Conservation (phyloP, 2,329 filamentous ascomycete species). For the Parascedosporium putredinis region DNA sequence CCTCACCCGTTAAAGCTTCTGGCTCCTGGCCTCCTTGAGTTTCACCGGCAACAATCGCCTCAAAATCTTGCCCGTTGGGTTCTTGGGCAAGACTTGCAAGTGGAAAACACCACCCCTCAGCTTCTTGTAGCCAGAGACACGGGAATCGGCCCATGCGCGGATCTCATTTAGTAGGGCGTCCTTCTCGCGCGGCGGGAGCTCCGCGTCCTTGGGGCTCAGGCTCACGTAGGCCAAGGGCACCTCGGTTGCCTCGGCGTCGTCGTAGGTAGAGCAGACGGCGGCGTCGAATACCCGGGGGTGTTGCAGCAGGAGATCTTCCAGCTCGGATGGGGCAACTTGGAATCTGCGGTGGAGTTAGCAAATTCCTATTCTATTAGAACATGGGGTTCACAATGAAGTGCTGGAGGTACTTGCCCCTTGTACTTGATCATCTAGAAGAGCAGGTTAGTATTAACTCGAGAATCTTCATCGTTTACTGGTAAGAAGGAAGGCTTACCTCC, state of each 20-base stretch:
- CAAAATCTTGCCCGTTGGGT: conserved; percentile 4
- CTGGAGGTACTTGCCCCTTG: neutral
- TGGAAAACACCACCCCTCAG: neutral
- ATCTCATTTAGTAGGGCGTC: neutral
- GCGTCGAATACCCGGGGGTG: neutral
- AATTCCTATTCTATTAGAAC: too few species aligned
- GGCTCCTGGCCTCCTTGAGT: neutral
- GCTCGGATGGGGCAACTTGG: conserved; percentile 1
- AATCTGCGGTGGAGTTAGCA: too few species aligned
- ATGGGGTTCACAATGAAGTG: neutral
- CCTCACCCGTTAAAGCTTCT: neutral
- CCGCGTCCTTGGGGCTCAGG: neutral
- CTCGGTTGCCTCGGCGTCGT: conserved; percentile 1
- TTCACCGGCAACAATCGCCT: conserved; percentile 1
- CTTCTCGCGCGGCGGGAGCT: neutral
- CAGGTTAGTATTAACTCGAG: neutral
- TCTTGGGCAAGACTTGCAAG: conserved; percentile 3
- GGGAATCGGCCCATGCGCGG: neutral
- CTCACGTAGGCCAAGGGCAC: conserved; percentile 2
- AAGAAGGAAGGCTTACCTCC: too few species aligned
- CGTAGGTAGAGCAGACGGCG: conserved; percentile 1
- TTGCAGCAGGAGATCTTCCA: conserved; percentile 1
- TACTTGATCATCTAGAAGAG: conserved; percentile 2
- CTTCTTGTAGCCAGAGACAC: neutral
- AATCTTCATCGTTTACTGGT: too few species aligned